Base-by-base conservation (phyloP, 2,329 filamentous ascomycete species). In the Colletotrichum abscissum region DNA sequence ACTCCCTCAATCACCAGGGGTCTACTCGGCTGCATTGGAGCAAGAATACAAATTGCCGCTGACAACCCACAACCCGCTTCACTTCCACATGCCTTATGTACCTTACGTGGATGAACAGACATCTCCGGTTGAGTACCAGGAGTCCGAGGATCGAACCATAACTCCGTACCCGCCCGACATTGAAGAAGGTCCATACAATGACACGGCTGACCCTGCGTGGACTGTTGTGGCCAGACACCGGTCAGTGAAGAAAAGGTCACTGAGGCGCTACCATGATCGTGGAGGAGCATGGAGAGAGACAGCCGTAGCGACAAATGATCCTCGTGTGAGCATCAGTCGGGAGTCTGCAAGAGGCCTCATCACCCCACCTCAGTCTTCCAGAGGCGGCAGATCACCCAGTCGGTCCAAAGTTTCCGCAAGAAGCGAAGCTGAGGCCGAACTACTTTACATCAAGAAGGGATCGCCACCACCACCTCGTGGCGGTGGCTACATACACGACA, bases 251-350 rank as follows among this genome's bases (percentile, higher is more conserved):
- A 81, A 80, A 66, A 79, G 82, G 38, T 79, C 84, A 62, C 78
- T 78, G 24, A 80, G 81, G 56, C 82, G 84, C 19, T 86, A 88
- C 63, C 83, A 80, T 60, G 85, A 87, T 69, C 82, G 80, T 14
- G 83, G 82, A 12, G 85, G 86, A 5, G 80, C 86, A 4, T 88
- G 84, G 83, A 81, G 87, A 73, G 82, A 85, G 5, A 76, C 81
- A 2, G 75, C 78, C 24, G 80, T 77, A 30, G 80, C 79, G 9
- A 72, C 83, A 11, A 81, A 82, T 66, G 85, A 86, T 69, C 83
- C 85, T 0, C 80, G 84, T 2, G 81, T 84, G 28, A 85, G 82
- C 26, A 77, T 86, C 28, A 86, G 82, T 67, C 80, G 82, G 14
- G 84, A 86, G 71, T 80, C 80, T 5, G 84, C 81, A 8, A 79